phyloP scores from a whole-genome alignment of 1,139 yeast species.

The Torulaspora globosa region DNA sequence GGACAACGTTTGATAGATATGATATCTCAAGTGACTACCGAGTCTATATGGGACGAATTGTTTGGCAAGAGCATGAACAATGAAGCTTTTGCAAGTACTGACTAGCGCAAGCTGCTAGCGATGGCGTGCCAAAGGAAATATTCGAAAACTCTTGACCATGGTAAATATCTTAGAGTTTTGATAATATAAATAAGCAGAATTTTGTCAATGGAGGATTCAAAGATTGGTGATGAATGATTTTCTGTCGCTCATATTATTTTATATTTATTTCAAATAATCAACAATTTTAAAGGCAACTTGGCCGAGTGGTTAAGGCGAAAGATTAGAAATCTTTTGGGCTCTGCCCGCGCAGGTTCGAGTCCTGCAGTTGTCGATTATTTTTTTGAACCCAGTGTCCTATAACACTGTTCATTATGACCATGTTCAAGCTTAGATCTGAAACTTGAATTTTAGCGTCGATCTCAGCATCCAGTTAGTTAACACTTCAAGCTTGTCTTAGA shows the following conservation, averaged over 20 bases:
- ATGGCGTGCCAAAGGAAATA: too few relatives aligned
- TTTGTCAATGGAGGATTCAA: too few relatives aligned
- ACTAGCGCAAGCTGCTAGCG: neutral
- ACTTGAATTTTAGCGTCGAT: neutral
- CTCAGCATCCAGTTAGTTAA: neutral
- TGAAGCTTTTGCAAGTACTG: neutral
- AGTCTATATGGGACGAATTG: constrained; percentile 74
- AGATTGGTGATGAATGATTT: too few relatives aligned
- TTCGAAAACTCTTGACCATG: too few relatives aligned
- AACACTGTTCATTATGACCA: neutral
- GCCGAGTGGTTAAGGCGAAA: constrained; percentile 55
- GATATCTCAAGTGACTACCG: constrained; percentile 62
- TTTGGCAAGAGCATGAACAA: constrained; percentile 37
- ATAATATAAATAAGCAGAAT: too few relatives aligned
- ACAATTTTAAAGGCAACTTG: constrained; percentile 40
- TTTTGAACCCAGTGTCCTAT: constrained; percentile 6
- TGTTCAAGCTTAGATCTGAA: neutral
- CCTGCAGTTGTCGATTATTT: constrained; percentile 39
- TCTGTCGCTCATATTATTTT: too few relatives aligned
- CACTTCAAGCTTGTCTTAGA: neutral
- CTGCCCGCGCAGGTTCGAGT: constrained; percentile 42
- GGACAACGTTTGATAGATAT: constrained; percentile 57
- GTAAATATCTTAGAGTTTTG: too few relatives aligned
- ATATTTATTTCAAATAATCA: too few relatives aligned
- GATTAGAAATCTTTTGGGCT: constrained; percentile 52